Evolutionary conservation across 192 early-diverging fungal species (phyloP), one percentile per base, ranked within the genome.

Genomic region (Rhizophagus sp.): DNA sequence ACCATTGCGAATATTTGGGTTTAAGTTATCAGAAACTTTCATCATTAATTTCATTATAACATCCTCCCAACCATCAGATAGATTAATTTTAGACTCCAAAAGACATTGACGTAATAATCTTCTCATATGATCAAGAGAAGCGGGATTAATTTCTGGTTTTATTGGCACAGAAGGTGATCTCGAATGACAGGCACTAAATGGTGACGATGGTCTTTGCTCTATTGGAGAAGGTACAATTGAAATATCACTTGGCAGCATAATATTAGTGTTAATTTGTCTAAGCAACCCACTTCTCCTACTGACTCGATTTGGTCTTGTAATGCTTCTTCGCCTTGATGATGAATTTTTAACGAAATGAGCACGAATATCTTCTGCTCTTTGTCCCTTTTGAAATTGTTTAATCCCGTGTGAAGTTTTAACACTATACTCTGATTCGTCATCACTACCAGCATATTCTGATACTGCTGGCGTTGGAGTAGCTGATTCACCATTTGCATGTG

Each of bases 41-140:
- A 93, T 86, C 47, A 95, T 83, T n/a, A 94, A 79, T 22, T 89
- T 86, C 85, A 93, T 89, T 17, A 95, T 87, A 2, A 93, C 90
- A 12, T 88, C 85, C 62, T 95, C 90, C 94, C 94, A 95, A 8
- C 85, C 87, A 9, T 84, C 79, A 17, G 78, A 69, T 13, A 79
- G 78, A 63, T 85, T 82, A 62, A 95, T 91, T 9, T 88, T 86
- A 50, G 89, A 89, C 69, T 94, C 92, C 12, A 82, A 84, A 69
- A 96, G 84, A 9, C 93, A 84, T 85, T 97, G 94, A 9, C 90
- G 83, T 19, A 96, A 85, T 36, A 96, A 87, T 27, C 80, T 83
- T 3, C 85, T 87, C 84, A 95, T 84, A 66, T 97, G 96, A 41
- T 86, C 80, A 9, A 90, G 80, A 7, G 94, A 93, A 50, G 86